Base-by-base conservation (phyloP, 495 filamentous ascomycete species). In the Copromyces sp. region DNA sequence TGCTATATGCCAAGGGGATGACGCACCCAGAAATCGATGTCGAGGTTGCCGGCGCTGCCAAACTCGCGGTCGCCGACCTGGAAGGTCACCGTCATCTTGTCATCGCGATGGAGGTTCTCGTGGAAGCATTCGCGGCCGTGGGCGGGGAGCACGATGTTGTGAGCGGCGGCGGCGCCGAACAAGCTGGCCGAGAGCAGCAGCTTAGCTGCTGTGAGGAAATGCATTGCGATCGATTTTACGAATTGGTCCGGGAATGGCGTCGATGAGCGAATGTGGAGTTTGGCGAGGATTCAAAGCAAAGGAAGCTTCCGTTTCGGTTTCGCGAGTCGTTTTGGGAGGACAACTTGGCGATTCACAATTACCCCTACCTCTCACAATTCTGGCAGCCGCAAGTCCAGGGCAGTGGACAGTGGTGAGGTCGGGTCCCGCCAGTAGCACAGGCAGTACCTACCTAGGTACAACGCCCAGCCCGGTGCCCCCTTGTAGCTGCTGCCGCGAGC, bases 11-110 rank as follows among this genome's bases (percentile, higher is more conserved):
- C 12, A 59, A 75, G 71, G 70, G 70, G 59, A 70, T 29, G 68
- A 79, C 89, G 72, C 90, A 98, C 95, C 95, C 94, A 99, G 82
- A 98, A 98, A 82, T 98, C 95, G 80, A 98, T 89, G 76, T 98
- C 95, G 20, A 99, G 85, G 78, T 98, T 98, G 14, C 95, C 95
- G 47, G 93, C 94, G 17, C 92, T 90, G 39, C 95, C 95, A 81
- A 98, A 98, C 77, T 99, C 95, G 71, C 96, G 84, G 80, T 99
- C 95, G 75, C 96, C 95, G 73, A 98, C 94, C 85, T 98, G 95
- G 86, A 97, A 99, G 17, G 94, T 95, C 39, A 99, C 95, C 11
- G 94, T 98, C 95, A 99, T 99, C 82, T 91, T 90, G 84, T 99
- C 95, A 82, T 97, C 95, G 76, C 87, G 89, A 84, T 97, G 94